Conservation (phyloP, 345 rosid species). For the Raphanus sativus region DNA sequence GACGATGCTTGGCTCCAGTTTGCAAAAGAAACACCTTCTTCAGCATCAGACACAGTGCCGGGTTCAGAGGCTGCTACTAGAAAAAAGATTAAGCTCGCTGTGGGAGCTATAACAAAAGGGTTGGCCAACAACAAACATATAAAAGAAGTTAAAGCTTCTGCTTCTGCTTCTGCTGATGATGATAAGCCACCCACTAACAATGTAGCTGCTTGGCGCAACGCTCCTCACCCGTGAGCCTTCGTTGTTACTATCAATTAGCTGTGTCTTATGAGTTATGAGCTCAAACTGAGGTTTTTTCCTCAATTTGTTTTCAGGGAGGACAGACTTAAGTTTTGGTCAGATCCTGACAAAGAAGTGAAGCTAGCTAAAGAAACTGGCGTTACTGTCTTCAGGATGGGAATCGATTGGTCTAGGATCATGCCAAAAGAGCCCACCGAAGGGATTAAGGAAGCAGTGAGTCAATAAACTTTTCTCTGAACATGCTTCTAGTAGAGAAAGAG, state of each 20-base stretch:
- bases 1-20: slow-evolving; percentile 92
- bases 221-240: slow-evolving; percentile 70
- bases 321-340: slow-evolving; percentile 93
- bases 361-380: slow-evolving; percentile 86
- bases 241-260: neutral
- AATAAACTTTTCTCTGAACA: neutral
- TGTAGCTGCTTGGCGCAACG: slow-evolving; percentile 96
- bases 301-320: slow-evolving; percentile 63
- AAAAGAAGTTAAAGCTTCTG: slow-evolving; percentile 26
- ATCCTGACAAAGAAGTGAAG: slow-evolving; percentile 85
- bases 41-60: slow-evolving; percentile 36
- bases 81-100: slow-evolving; percentile 59
- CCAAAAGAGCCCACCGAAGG: slow-evolving; percentile 82
- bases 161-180: neutral
- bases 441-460: slow-evolving; percentile 61
- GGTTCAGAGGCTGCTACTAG: slow-evolving; percentile 53
- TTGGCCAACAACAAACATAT: slow-evolving; percentile 53
- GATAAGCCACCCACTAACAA: slow-evolving; percentile 58
- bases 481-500: too few species aligned
- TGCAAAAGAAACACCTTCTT: slow-evolving; percentile 62
- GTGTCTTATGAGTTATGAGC: slow-evolving; percentile 17
- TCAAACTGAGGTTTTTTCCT: slow-evolving; percentile 27
- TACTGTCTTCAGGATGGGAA: slow-evolving; percentile 84
- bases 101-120: slow-evolving; percentile 94
- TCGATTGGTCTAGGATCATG: slow-evolving; percentile 91